phyloP scores from a whole-genome alignment of 345 rosid genomes.

The Capsella bursapastoris region DNA sequence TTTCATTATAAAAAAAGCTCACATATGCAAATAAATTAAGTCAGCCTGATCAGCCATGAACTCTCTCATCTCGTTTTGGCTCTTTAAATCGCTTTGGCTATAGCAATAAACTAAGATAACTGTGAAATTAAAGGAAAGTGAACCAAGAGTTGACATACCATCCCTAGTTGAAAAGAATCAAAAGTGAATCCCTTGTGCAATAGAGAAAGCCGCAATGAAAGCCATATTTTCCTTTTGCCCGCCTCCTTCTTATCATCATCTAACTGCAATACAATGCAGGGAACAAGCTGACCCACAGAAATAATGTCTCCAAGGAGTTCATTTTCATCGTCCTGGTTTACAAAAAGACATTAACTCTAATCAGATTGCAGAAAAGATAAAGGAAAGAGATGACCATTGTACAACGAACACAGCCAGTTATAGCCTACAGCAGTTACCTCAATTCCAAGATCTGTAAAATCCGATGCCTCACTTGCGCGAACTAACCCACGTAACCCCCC shows the following conservation, averaged over 20 bases:
- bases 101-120: background rate
- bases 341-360: slow-evolving; percentile 25
- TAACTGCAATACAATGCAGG: slow-evolving; percentile 78
- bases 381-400: slow-evolving; percentile 4
- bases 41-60: slow-evolving; percentile 14
- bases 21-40: slow-evolving; percentile 19
- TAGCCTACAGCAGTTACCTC: slow-evolving; percentile 52
- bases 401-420: slow-evolving; percentile 13
- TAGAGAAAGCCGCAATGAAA: slow-evolving; percentile 83
- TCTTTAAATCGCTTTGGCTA: background rate
- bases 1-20: background rate
- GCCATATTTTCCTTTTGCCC: slow-evolving; percentile 81
- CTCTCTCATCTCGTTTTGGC: slow-evolving; percentile 13
- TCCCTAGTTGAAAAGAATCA: slow-evolving; percentile 84
- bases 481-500: slow-evolving; percentile 95
- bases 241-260: slow-evolving; percentile 85
- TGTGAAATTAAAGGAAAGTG: slow-evolving; percentile 21
- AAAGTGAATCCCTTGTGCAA: slow-evolving; percentile 74
- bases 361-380: slow-evolving; percentile 20
- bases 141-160: slow-evolving; percentile 63
- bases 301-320: slow-evolving; percentile 60
- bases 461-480: slow-evolving; percentile 74
- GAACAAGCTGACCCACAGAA: slow-evolving; percentile 80
- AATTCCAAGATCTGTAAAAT: slow-evolving; percentile 60
- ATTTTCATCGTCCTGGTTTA: slow-evolving; percentile 60